A percentile compares a stretch with the other conserved stretches of the same genome.
These are phyloP conservation scores for Conringia planisiliqua DNA, from an alignment of 345 rosid genomes.

Conservation along the genomic window DNA sequence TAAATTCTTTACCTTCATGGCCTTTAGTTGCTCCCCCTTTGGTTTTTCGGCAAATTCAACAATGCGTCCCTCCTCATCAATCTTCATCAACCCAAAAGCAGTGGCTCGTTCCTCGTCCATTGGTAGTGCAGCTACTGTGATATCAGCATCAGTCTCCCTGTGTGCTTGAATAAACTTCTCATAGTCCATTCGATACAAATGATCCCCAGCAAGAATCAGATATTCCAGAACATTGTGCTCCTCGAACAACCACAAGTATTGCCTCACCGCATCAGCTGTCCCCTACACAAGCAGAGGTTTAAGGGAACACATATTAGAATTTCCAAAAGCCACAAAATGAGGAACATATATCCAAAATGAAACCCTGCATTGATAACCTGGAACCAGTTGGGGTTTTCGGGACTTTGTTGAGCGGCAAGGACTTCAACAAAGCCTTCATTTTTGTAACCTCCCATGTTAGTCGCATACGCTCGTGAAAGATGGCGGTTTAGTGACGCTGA, in stretches of 20 bases:
- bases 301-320: not conserved
- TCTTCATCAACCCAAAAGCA: constrained; percentile 95
- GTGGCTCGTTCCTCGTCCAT: constrained; percentile 95
- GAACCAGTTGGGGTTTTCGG: constrained; percentile 97
- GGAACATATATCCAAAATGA: not conserved
- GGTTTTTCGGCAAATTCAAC: constrained; percentile 94
- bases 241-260: constrained; percentile 94
- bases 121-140: constrained; percentile 93
- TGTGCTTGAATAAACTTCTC: constrained; percentile 97
- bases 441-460: constrained; percentile 96
- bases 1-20: constrained; percentile 61
- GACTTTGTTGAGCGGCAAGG: constrained; percentile 98
- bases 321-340: not conserved
- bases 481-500: constrained; percentile 93
- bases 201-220: constrained; percentile 94
- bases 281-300: constrained; percentile 50
- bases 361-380: constrained; percentile 42
- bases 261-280: constrained; percentile 98
- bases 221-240: constrained; percentile 91
- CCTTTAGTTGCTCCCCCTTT: constrained; percentile 85
- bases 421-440: constrained; percentile 97
- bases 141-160: constrained; percentile 95
- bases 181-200: constrained; percentile 90
- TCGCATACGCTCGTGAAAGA: constrained; percentile 86
- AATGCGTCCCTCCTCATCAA: constrained; percentile 95